Percentiles rank a stretch among this genome's conserved stretches.
These are phyloP conservation scores for Sarocladium oryzae DNA, from an alignment of 2,329 filamentous ascomycete species.

Conservation along the genomic window DNA sequence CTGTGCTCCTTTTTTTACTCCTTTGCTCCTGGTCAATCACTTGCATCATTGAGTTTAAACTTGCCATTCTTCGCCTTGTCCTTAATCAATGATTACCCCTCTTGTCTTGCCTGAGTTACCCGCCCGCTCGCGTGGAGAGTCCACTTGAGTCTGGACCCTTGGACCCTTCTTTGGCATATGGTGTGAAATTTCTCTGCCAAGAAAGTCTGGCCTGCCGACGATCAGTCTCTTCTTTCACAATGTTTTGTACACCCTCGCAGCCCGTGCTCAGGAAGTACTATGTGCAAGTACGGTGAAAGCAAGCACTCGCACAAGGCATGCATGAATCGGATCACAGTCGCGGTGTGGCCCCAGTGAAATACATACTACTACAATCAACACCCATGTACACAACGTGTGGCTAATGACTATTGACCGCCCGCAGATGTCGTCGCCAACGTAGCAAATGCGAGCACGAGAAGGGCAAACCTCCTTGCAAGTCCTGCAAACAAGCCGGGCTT, in stretches of 20 bases:
- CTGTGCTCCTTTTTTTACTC: conserved; percentile 5
- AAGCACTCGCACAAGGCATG: no score
- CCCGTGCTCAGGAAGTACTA: no score
- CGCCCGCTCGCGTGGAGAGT: not conserved
- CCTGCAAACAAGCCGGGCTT: conserved; percentile 44
- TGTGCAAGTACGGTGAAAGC: no score
- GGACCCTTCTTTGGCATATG: not conserved
- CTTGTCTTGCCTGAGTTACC: not conserved
- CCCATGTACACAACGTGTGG: not conserved
- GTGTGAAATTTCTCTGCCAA: conserved; percentile 5
- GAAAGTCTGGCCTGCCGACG: not conserved
- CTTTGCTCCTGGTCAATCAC: no score
- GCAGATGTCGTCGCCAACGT: conserved; percentile 48
- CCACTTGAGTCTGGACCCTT: conserved; percentile 5
- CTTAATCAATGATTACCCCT: conserved; percentile 7
- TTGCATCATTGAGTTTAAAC: no score
- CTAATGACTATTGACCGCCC: conserved; percentile 5
- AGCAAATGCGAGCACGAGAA: conserved; percentile 50
- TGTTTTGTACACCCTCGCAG: no score
- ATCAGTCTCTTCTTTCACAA: not conserved
- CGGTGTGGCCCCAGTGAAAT: no score
- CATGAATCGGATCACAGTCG: no score
- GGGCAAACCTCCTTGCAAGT: conserved; percentile 41
- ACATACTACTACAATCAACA: no score
- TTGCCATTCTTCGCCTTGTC: no score